Percentiles rank a stretch among this genome's conserved stretches.
phyloP scores from a whole-genome alignment of 192 early-diverging fungal genomes.

The Funneliformis geosporum region DNA sequence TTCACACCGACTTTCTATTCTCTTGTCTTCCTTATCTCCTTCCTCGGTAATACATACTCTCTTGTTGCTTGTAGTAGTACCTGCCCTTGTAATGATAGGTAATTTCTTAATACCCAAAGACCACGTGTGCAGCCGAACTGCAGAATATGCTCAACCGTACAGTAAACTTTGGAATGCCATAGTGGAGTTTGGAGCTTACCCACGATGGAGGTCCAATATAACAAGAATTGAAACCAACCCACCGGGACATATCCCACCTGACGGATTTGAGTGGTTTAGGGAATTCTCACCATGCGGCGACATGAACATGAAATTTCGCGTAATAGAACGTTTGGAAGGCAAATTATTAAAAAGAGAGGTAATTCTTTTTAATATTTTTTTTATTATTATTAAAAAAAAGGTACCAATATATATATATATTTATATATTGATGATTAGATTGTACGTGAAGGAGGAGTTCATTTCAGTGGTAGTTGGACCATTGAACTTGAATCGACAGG shows the following conservation, averaged over 20 bases:
- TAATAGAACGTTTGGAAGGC: background rate
- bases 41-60: background rate
- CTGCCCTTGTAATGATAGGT: background rate
- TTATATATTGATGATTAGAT: too few relatives aligned
- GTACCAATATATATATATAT: too few relatives aligned
- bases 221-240: background rate
- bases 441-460: constrained; percentile 16
- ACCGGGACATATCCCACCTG: constrained; percentile 7
- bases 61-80: background rate
- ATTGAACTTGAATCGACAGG: constrained; percentile 13
- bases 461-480: constrained; percentile 8
- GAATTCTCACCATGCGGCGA: background rate
- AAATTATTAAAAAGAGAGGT: constrained; percentile 13
- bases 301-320: constrained; percentile 8
- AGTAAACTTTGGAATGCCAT: constrained; percentile 3
- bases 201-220: constrained; percentile 1
- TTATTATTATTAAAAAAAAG: too few relatives aligned
- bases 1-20: background rate
- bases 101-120: constrained; percentile 9
- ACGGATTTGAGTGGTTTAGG: constrained; percentile 20
- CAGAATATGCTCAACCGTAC: background rate
- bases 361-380: background rate
- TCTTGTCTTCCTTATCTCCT: background rate
- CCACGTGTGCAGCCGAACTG: constrained; percentile 12
- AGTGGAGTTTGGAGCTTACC: constrained; percentile 2